phyloP scores from a whole-genome alignment of 148 eudicot genomes.

The Persicaria maculosa region DNA sequence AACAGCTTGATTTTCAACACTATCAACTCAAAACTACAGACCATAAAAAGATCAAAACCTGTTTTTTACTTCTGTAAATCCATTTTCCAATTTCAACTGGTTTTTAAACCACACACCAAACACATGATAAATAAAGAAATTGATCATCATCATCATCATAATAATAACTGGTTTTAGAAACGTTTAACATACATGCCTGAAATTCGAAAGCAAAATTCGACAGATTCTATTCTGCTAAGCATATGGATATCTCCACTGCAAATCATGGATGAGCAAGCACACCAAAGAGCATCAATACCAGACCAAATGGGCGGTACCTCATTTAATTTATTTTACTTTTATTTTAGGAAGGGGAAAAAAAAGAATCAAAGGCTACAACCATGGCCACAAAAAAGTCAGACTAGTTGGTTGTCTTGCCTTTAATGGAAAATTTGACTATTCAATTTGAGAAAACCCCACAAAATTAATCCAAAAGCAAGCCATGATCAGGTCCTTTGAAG shows the following conservation, averaged over 20 bases:
- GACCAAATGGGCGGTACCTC: neutral
- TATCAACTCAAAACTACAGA: too few species aligned
- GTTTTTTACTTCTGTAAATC: too few species aligned
- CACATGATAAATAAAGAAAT: too few species aligned
- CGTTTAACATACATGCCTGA: conserved; percentile 1
- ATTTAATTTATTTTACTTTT: neutral
- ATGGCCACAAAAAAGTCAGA: neutral
- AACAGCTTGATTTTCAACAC: too few species aligned
- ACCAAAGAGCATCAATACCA: conserved; percentile 5
- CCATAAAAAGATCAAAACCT: too few species aligned
- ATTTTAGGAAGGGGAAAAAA: neutral
- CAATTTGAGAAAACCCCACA: neutral
- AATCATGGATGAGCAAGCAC: conserved; percentile 5
- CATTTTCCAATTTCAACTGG: too few species aligned
- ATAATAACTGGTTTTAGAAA: neutral
- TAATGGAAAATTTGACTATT: neutral
- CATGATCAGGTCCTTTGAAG: neutral
- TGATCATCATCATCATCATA: too few species aligned
- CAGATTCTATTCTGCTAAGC: conserved; percentile 2
- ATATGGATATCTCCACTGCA: conserved; percentile 6
- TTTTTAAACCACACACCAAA: too few species aligned
- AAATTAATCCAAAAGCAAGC: neutral
- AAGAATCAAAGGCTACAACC: neutral
- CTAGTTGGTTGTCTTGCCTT: neutral
- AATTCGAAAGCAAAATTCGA: neutral